Evolutionary conservation across 257 asterid genomes (phyloP).

Genomic region (Solanum chilense): DNA sequence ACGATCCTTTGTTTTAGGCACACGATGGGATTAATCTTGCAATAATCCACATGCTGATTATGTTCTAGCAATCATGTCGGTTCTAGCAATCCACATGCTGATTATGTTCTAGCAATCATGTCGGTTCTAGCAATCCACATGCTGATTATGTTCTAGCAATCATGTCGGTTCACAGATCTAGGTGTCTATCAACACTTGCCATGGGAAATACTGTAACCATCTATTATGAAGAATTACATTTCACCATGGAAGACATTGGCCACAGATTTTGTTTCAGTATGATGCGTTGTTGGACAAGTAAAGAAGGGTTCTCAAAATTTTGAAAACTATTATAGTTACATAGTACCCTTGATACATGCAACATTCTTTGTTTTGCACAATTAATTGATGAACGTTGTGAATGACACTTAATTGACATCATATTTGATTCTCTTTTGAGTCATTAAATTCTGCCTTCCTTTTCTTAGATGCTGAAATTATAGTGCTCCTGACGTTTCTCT

Average conservation of each 20-base stretch:
- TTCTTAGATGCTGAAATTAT: neutral
- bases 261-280: neutral
- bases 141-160: neutral
- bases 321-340: neutral
- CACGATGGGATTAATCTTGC: neutral
- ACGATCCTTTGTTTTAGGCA: neutral
- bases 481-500: neutral
- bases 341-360: neutral
- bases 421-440: neutral
- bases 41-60: neutral
- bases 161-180: neutral
- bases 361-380: neutral
- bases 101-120: neutral
- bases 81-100: neutral
- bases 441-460: neutral
- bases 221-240: neutral
- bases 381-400: neutral
- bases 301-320: neutral
- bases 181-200: neutral
- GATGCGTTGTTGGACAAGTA: neutral
- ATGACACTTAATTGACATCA: neutral
- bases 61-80: neutral
- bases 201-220: neutral
- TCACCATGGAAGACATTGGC: neutral
- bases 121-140: neutral